phyloP scores from a whole-genome alignment of 2,329 filamentous ascomycete genomes.

The Colletotrichum salicis region DNA sequence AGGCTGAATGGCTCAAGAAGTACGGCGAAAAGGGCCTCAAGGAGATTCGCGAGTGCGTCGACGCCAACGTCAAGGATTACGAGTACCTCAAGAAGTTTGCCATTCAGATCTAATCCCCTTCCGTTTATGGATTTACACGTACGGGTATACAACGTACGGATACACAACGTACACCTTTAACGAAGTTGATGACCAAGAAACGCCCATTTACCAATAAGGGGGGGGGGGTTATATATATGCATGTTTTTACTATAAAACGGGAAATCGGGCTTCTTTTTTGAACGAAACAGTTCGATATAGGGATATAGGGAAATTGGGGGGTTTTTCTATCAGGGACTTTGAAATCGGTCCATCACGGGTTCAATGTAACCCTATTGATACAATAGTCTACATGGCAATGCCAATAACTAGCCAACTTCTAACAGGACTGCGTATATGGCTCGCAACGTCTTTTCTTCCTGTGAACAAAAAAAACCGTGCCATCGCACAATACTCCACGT shows the following conservation, averaged over 20 bases:
- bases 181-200: conserved; percentile 33
- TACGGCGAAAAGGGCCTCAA: conserved; percentile 78
- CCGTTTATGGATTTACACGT: not conserved
- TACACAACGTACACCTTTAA: conserved; percentile 3
- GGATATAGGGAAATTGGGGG: not conserved
- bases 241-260: not conserved
- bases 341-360: conserved; percentile 19
- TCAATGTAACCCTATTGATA: conserved; percentile 36
- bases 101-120: conserved; percentile 62
- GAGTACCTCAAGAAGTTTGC: conserved; percentile 85
- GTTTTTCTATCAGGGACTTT: not conserved
- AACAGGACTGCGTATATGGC: not conserved
- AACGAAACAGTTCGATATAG: not conserved
- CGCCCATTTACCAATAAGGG: not conserved
- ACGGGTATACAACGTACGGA: no score
- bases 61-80: conserved; percentile 78
- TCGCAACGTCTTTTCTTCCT: not conserved
- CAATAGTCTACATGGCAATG: conserved; percentile 35
- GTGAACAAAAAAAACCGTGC: conserved; percentile 9
- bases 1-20: conserved; percentile 78
- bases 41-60: conserved; percentile 76
- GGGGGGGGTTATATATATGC: not conserved
- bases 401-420: conserved; percentile 8
- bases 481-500: conserved; percentile 8
- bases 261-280: not conserved